Base-by-base conservation (phyloP, 1,139 yeast genomes). In the Hanseniaspora uvarum region DNA sequence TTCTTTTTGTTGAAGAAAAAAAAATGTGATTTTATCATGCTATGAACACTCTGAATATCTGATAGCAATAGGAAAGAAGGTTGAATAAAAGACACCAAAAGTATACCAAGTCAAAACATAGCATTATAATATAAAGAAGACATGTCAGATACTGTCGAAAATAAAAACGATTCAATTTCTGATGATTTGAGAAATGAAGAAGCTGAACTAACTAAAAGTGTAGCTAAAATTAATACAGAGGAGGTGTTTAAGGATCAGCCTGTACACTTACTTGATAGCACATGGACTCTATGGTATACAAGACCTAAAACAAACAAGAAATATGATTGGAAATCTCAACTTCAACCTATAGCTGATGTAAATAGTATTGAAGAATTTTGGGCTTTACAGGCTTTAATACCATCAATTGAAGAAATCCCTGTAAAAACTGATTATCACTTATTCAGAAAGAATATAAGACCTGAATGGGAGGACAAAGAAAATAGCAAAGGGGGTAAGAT, bases 251-350 rank as follows among this genome's bases (percentile, higher is more conserved):
- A 38, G 43, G 33, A 43, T 16, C 24, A 37, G 10, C 24, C 40
- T 10, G 39, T 87, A 70, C 98, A 92, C 70, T 96, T 97, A 55
- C 79, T 92, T 65, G 86, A 87, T 71, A 80, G 83, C 66, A 80
- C 81, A 71, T 92, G 98, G 98, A 88, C 97, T 47, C 78, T 92
- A 66, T 92, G 98, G 98, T 92, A 89, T 76, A 87, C 96, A 57
- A 88, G 88, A 74, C 96, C 97, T 58, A 83, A 87, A 61, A 81
- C 83, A 57, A 83, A 79, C 67, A 76, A 75, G 63, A 75, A 76
- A 60, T 96, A 87, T 70, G 83, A 88, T 66, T 92, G 98, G 98
- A 81, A 87, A 58, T 95, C 88, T 66, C 78, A 88, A 62, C 77
- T 94, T 67, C 89, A 89, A 73, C 95, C 96, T 56, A 95, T 92